Base-by-base conservation (phyloP, 192 early-diverging fungal genomes). In the Cetraspora pellucida region DNA sequence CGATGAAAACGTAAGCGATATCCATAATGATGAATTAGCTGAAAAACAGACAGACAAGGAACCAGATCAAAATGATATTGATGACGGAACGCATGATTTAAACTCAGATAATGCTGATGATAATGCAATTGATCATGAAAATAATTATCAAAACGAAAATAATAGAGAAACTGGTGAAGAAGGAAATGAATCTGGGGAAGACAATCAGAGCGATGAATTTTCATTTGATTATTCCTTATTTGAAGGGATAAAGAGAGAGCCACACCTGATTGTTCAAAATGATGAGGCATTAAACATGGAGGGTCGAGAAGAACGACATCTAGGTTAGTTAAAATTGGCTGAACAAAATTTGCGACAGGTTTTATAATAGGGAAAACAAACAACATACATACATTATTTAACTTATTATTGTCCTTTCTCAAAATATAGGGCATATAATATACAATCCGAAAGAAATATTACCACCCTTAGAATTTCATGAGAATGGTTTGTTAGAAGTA, bases 401-500 rank as follows among this genome's bases (percentile, higher is more conserved):
- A 2, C 10, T 37, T 57, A 58, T 73, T 60, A 31, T 10, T 3
- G 27, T 57, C 13, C 16, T 21, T 4, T 59, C 44, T 28, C 28
- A n/a, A 49, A 43, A 13, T 28, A 57, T 77, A 87, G 86, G 86
- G 2, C 83, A 83, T 49, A 64, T 82, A n/a, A 73, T 84, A 11
- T 89, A 89, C 69, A 77, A 83, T 37, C 82, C 87, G 11, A 55
- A 80, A 1, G 45, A 81, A 30, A 69, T 88, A 21, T 63, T 89
- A 23, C 88, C 88, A 14, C 77, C 68, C 9, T 75, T 89, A 43
- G 81, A 89, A 68, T 79, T 81, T 2, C 73, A 79, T 28, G 79
- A 87, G 58, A 89, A 91, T 78, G 84, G 83, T 0, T 74, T 88
- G 7, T 66, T 94, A 25, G 90, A 93, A 58, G 85, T 95, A 2